Conservation (phyloP, 2,329 filamentous ascomycete species). For the Xylariaceae sp. region DNA sequence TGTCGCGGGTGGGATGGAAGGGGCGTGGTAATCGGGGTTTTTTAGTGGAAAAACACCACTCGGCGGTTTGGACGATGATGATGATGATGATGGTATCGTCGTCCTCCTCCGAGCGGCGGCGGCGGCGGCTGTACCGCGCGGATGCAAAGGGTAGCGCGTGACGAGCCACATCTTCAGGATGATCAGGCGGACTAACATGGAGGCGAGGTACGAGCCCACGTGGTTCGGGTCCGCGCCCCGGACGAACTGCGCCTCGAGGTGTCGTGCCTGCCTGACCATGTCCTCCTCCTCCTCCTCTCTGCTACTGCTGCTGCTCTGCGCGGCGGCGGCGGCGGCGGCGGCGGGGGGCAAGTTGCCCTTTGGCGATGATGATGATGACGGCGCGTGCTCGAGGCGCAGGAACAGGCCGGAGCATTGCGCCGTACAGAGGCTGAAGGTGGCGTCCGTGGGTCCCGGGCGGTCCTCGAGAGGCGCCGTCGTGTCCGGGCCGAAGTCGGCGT, state of each 20-base stretch:
- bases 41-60: not conserved
- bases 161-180: conserved; percentile 43
- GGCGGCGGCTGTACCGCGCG: conserved; percentile 8
- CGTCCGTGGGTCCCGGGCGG: conserved; percentile 36
- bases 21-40: not conserved
- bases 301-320: too few relatives aligned
- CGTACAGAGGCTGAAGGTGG: conserved; percentile 37
- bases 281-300: too few relatives aligned
- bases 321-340: too few relatives aligned
- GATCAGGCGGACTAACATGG: conserved; percentile 36
- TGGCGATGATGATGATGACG: too few relatives aligned
- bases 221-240: conserved; percentile 31
- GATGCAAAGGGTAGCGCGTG: conserved; percentile 40
- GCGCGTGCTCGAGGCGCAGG: conserved; percentile 34
- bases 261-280: conserved; percentile 35
- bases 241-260: conserved; percentile 37
- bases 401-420: conserved; percentile 37
- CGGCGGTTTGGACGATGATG: not conserved
- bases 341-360: too few relatives aligned
- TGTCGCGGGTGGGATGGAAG: too few relatives aligned
- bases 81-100: not conserved
- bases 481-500: conserved; percentile 42
- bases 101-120: not conserved
- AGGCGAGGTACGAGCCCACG: conserved; percentile 34
- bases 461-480: conserved; percentile 31